Evolutionary conservation across 352 stramenopile species (phyloP).

Genomic region (Phytophthora melonis): DNA sequence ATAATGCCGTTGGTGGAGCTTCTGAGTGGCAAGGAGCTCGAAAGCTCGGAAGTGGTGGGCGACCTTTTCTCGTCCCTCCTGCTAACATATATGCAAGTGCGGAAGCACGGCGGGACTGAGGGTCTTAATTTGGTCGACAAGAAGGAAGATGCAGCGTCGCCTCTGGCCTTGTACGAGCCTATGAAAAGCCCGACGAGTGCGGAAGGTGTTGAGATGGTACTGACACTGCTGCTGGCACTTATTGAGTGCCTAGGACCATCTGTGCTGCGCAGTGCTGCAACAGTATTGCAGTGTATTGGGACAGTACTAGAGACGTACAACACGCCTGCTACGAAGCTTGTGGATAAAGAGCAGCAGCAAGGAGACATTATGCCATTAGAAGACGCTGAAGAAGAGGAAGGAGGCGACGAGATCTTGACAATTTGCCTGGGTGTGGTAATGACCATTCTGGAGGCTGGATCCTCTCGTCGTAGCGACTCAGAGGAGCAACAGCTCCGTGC

Average conservation of each 20-base stretch:
- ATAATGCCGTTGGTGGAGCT: slow-evolving; percentile 63
- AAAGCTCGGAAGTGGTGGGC: slow-evolving; percentile 70
- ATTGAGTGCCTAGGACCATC: slow-evolving; percentile 80
- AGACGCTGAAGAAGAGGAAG: slow-evolving; percentile 54
- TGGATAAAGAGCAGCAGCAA: slow-evolving; percentile 41
- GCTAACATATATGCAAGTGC: slow-evolving; percentile 80
- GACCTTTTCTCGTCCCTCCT: slow-evolving; percentile 82
- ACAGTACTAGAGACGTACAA: slow-evolving; percentile 79
- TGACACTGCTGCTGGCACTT: slow-evolving; percentile 72
- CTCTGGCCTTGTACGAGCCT: slow-evolving; percentile 40
- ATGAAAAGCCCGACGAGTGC: slow-evolving; percentile 47
- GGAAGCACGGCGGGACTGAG: slow-evolving; percentile 33
- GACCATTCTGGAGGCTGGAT: slow-evolving; percentile 83
- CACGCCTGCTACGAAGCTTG: slow-evolving; percentile 29
- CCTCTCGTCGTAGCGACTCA: slow-evolving; percentile 43
- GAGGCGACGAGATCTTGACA: slow-evolving; percentile 74
- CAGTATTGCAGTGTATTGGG: slow-evolving; percentile 73
- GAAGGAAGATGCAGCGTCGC: slow-evolving; percentile 2
- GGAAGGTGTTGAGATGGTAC: slow-evolving; percentile 59
- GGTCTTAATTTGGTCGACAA: slow-evolving; percentile 2
- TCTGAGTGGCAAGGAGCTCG: slow-evolving; percentile 68
- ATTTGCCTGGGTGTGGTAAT: slow-evolving; percentile 82
- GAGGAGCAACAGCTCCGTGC: slow-evolving; percentile 69
- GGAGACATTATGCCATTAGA: slow-evolving; percentile 11
- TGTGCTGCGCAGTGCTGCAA: slow-evolving; percentile 72